Percentiles rank a stretch among this genome's conserved stretches.
Evolutionary conservation across 352 stramenopile species (phyloP).

Genomic region (Pseudoperonospora humuli): DNA sequence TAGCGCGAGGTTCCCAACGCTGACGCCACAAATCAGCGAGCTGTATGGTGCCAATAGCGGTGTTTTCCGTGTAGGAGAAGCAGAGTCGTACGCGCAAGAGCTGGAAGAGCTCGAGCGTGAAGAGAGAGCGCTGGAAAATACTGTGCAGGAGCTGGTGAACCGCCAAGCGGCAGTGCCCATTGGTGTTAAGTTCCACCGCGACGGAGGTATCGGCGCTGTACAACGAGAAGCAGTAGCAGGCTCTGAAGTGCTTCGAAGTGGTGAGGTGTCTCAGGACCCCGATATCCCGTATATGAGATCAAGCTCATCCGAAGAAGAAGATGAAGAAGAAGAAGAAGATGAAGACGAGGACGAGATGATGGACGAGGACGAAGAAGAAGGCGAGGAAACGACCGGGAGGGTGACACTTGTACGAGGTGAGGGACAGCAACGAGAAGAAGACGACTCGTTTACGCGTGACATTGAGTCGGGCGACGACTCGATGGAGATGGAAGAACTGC

Average conservation of each 20-base stretch:
- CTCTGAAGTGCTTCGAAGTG: slow-evolving; percentile 1
- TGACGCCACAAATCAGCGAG: slow-evolving; percentile 38
- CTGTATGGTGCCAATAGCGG: slow-evolving; percentile 49
- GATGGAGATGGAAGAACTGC: slow-evolving; percentile 34
- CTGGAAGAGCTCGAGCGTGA: slow-evolving; percentile 51
- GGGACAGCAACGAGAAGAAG: slow-evolving; percentile 5
- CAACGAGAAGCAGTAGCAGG: slow-evolving; percentile 4
- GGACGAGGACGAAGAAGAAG: slow-evolving; percentile 19
- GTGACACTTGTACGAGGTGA: slow-evolving; percentile 26
- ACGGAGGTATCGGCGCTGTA: slow-evolving; percentile 5
- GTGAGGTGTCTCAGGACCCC: background rate
- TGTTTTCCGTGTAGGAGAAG: slow-evolving; percentile 33
- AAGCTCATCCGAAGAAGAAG: slow-evolving; percentile 33
- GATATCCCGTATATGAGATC: slow-evolving; percentile 13
- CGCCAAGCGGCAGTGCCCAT: slow-evolving; percentile 42
- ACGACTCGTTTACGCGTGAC: slow-evolving; percentile 28
- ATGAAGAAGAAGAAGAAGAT: slow-evolving; percentile 32
- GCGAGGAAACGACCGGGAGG: slow-evolving; percentile 15
- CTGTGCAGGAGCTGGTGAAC: slow-evolving; percentile 43
- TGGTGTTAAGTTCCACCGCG: slow-evolving; percentile 49
- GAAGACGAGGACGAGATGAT: slow-evolving; percentile 32
- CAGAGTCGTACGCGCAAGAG: slow-evolving; percentile 35
- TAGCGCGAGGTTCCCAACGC: slow-evolving; percentile 22
- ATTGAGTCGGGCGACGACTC: slow-evolving; percentile 32
- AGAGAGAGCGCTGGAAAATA: slow-evolving; percentile 44